phyloP scores from a whole-genome alignment of 352 stramenopile genomes.

The Synura sp. region DNA sequence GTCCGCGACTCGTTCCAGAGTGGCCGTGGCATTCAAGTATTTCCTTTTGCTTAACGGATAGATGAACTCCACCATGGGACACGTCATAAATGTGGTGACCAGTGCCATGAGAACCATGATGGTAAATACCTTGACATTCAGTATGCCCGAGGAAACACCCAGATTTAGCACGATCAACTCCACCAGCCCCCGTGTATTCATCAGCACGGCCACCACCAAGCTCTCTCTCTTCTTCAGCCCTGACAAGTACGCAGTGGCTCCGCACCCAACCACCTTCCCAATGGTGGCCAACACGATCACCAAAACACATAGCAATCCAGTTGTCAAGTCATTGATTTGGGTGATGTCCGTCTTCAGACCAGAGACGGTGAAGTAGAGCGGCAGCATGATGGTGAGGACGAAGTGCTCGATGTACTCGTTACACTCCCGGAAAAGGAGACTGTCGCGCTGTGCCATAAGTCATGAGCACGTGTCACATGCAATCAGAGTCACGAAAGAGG shows the following conservation, averaged over 20 bases:
- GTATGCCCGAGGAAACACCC: conserved; percentile 38
- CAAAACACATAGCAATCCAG: conserved; percentile 35
- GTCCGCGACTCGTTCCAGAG: too few relatives aligned
- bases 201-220: conserved; percentile 43
- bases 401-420: conserved; percentile 38
- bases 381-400: not conserved
- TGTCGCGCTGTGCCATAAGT: too few relatives aligned
- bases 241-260: conserved; percentile 36
- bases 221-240: conserved; percentile 36
- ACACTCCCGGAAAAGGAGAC: not conserved
- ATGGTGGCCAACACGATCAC: conserved; percentile 32
- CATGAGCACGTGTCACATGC: too few relatives aligned
- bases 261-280: conserved; percentile 43
- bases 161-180: conserved; percentile 48
- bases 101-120: conserved; percentile 43
- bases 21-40: too few relatives aligned
- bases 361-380: conserved; percentile 42
- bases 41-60: conserved; percentile 46
- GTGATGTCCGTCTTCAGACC: conserved; percentile 45
- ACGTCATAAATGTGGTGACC: conserved; percentile 39
- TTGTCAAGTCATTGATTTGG: conserved; percentile 26
- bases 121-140: conserved; percentile 40
- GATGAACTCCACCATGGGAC: conserved; percentile 25
- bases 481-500: too few relatives aligned
- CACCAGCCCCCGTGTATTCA: conserved; percentile 46